A percentile compares a stretch with the other conserved stretches of the same genome.
Conservation (phyloP, 768 basidiomycete genomes). For the Agaricus blazei region DNA sequence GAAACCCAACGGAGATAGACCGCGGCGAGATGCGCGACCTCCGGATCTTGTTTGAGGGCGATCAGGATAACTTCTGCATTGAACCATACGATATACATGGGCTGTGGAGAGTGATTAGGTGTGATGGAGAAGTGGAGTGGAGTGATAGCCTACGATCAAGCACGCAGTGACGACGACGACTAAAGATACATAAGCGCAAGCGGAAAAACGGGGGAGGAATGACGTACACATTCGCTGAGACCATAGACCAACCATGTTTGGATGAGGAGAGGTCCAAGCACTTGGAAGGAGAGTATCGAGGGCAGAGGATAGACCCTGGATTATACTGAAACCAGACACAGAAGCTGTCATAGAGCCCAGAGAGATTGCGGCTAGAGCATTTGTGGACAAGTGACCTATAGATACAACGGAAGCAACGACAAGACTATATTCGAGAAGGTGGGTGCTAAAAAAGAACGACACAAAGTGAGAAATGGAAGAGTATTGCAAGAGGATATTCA, state of each 20-base stretch:
- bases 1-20: conserved; percentile 73
- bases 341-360: conserved; percentile 71
- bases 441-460: conserved; percentile 44
- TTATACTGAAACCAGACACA: conserved; percentile 71
- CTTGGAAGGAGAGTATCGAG: conserved; percentile 93
- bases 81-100: conserved; percentile 70
- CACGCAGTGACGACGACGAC: conserved; percentile 56
- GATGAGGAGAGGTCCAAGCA: conserved; percentile 89
- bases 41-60: conserved; percentile 72
- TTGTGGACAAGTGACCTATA: conserved; percentile 88
- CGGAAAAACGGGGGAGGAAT: conserved; percentile 3
- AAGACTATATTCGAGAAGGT: conserved; percentile 82
- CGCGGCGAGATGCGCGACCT: conserved; percentile 74
- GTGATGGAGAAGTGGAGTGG: conserved; percentile 7
- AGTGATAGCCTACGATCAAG: conserved; percentile 48
- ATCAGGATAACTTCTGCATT: conserved; percentile 79
- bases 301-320: conserved; percentile 78
- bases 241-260: conserved; percentile 86
- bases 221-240: conserved; percentile 77
- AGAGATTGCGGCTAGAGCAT: conserved; percentile 80
- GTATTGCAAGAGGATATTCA: background rate
- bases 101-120: conserved; percentile 30
- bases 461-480: background rate
- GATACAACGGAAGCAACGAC: conserved; percentile 79
- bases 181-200: conserved; percentile 19